Percentiles rank a stretch among this genome's conserved stretches.
Conservation (phyloP, 1,284 basidiomycete genomes). For the Sanghuangporus sanghuang region DNA sequence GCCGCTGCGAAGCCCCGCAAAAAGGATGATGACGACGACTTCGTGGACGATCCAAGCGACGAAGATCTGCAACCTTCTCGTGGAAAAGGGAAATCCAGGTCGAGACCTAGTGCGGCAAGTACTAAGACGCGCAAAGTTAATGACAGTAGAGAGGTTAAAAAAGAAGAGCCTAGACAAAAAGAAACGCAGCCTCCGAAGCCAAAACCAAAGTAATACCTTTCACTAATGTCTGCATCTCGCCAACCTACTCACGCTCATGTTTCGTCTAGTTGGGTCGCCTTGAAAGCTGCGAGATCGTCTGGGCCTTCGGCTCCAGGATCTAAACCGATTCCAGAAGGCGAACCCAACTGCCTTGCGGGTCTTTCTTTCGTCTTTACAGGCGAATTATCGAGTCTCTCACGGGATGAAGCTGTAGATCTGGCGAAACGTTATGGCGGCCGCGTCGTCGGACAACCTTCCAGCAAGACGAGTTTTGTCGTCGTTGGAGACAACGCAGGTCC, state of each 20-base stretch:
- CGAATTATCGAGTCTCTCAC: constrained; percentile 80
- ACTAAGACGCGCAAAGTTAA: constrained; percentile 24
- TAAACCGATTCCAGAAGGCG: constrained; percentile 77
- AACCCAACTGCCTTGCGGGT: constrained; percentile 80
- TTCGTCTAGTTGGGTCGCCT: constrained; percentile 52
- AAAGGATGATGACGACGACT: neutral
- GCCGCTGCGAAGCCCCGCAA: neutral
- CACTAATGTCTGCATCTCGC: neutral
- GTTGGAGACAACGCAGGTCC: constrained; percentile 87
- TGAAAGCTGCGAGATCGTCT: constrained; percentile 59
- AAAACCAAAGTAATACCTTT: constrained; percentile 28
- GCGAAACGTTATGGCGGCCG: constrained; percentile 94
- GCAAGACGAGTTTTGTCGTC: constrained; percentile 88
- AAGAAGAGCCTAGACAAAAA: constrained; percentile 22
- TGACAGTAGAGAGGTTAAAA: constrained; percentile 24
- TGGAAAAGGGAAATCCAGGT: constrained; percentile 26
- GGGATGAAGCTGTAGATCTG: constrained; percentile 84
- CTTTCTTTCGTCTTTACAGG: constrained; percentile 96
- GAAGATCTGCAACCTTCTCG: neutral
- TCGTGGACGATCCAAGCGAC: neutral
- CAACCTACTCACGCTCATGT: neutral
- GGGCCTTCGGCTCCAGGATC: constrained; percentile 76
- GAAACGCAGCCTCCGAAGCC: constrained; percentile 21
- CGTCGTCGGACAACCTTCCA: constrained; percentile 84
- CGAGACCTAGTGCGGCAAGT: constrained; percentile 15